Evolutionary conservation across 768 basidiomycete species (phyloP), one percentile per base, ranked within the genome.

Genomic region (Xerocomus spinulosus): DNA sequence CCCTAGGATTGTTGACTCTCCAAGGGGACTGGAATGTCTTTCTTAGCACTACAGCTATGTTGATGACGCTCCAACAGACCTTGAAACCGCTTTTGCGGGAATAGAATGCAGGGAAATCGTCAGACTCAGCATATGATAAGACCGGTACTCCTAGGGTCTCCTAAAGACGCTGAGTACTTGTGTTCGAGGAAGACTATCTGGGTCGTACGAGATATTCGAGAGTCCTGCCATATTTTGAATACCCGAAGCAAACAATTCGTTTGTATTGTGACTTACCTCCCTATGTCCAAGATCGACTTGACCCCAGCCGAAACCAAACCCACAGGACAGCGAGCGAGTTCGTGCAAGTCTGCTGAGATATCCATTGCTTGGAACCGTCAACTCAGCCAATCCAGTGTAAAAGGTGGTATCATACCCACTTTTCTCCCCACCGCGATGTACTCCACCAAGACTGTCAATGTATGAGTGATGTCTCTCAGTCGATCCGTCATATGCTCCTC

Each of bases 141-240:
- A 96, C 93, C 2, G 92, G 91, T 12, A 97, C 92, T 3, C 95
- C 95, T 30, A 94, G 80, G 0, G 94, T 94, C 80, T 98, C 95
- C 92, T 95, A 35, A 12, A 1, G 18, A 26, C 26, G 32, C n/a
- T 49, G 43, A 44, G 28, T 13, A 26, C 24, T 44, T 28, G 35
- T 26, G 20, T 32, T 38, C 2, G 4, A 21, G 6, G 46, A 8
- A 38, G n/a, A n/a, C 25, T 37, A 18, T 28, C 0, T 35, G 42
- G 12, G 10, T 60, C 75, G 41, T 61, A 83, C 88, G 48, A 91
- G 75, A 63, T 87, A 88, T 64, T 91, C 88, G 20, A 91, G 70
- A 13, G 88, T 91, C 60, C 87, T 88, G 44, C n/a, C 15, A n/a
- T 43, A 46, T 17, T 4, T 35, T 55, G 25, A 46, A 37, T 30